These are phyloP conservation scores for Blastobotrys terrestris DNA, from an alignment of 805 yeast genomes.

Conservation along the genomic window DNA sequence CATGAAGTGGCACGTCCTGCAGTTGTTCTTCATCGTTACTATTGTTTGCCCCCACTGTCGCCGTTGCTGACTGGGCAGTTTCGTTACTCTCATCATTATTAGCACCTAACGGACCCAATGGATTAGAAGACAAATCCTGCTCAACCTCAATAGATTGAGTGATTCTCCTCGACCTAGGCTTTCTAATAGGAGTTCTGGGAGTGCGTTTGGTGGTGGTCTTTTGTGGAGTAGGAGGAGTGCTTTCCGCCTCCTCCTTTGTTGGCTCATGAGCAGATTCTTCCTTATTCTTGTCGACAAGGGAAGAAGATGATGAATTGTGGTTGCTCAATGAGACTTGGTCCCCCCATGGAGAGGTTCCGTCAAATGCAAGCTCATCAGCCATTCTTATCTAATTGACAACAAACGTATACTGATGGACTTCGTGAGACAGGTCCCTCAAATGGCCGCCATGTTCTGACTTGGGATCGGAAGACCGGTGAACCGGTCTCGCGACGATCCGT, in stretches of 20 bases:
- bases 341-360: constrained; percentile 22
- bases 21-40: not conserved
- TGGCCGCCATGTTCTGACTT: not conserved
- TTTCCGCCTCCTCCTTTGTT: not conserved
- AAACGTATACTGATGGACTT: not conserved
- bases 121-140: constrained; percentile 10
- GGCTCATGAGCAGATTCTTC: constrained; percentile 1
- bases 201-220: constrained; percentile 4
- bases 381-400: not conserved
- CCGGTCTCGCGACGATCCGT: not conserved
- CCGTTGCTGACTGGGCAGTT: not conserved
- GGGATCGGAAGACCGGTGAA: not conserved
- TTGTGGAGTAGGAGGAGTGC: constrained; percentile 1
- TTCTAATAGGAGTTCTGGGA: constrained; percentile 1
- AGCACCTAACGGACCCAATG: constrained; percentile 16
- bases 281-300: constrained; percentile 3
- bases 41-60: not conserved
- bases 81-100: not conserved
- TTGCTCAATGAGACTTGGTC: constrained; percentile 18
- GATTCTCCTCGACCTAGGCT: not conserved
- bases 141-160: constrained; percentile 7
- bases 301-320: constrained; percentile 12
- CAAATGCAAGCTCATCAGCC: constrained; percentile 5
- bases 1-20: constrained; percentile 1
- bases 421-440: not conserved